Conservation (phyloP, 192 early-diverging fungal genomes). For the Entomortierella beljakovae region DNA sequence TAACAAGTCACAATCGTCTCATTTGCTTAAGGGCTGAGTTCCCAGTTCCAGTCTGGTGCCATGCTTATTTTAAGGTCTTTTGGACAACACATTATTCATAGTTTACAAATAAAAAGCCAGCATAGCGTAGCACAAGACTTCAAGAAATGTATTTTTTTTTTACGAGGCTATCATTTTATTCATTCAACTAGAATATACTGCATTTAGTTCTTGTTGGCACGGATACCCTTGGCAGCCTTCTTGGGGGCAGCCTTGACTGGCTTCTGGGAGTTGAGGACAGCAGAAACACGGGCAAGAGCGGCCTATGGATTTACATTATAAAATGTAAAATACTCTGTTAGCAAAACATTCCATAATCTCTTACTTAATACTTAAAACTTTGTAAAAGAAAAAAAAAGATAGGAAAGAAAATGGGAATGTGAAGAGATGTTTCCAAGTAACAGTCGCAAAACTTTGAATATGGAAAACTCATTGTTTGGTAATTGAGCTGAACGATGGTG, state of each 20-base stretch:
- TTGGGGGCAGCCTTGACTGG: slow-evolving; percentile 66
- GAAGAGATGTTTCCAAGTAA: slow-evolving; percentile 43
- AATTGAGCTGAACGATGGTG: slow-evolving; percentile 11
- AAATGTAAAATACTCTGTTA: neutral
- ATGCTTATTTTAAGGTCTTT: no score
- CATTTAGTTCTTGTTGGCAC: slow-evolving; percentile 61
- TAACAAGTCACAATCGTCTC: slow-evolving; percentile 1
- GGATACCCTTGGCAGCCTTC: slow-evolving; percentile 70
- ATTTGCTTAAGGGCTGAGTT: no score
- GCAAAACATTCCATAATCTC: neutral
- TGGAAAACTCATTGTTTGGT: slow-evolving; percentile 43
- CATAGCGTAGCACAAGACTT: neutral
- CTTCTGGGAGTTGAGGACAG: slow-evolving; percentile 74
- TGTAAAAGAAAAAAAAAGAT: neutral
- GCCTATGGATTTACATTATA: slow-evolving; percentile 51
- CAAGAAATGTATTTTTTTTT: neutral
- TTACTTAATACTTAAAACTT: neutral
- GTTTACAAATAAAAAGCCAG: no score
- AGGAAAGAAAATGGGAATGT: neutral
- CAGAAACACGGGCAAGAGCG: slow-evolving; percentile 78
- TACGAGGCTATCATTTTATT: slow-evolving; percentile 31
- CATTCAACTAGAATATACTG: slow-evolving; percentile 19
- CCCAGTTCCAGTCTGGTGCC: no score
- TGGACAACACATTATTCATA: no score
- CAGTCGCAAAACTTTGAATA: slow-evolving; percentile 56